A percentile compares a stretch with the other conserved stretches of the same genome.
Evolutionary conservation across 768 basidiomycete genomes (phyloP).

Genomic region (Cytidiella melzeri): DNA sequence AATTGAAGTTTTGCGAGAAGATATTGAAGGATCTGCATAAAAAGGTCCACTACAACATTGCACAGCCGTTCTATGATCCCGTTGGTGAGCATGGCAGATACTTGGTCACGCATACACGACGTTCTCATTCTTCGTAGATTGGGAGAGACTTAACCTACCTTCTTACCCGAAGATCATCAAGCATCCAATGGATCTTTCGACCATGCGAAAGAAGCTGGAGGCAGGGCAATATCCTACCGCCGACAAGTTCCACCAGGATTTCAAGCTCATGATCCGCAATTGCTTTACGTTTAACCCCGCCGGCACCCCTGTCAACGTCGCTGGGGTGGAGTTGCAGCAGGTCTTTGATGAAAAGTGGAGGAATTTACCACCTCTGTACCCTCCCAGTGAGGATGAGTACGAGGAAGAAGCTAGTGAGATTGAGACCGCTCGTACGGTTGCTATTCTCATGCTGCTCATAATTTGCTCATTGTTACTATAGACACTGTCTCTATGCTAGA

Average conservation of each 20-base stretch:
- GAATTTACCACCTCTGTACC: constrained; percentile 54
- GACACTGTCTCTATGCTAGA: constrained; percentile 76
- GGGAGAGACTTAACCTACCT: constrained; percentile 72
- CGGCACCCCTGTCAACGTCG: constrained; percentile 79
- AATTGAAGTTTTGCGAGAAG: constrained; percentile 78
- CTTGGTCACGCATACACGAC: background rate
- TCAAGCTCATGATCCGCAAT: constrained; percentile 92
- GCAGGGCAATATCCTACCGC: constrained; percentile 70
- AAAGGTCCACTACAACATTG: constrained; percentile 69
- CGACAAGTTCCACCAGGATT: constrained; percentile 80
- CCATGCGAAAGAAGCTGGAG: constrained; percentile 84
- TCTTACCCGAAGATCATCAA: constrained; percentile 84
- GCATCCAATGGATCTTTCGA: constrained; percentile 91
- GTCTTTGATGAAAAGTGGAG: constrained; percentile 94
- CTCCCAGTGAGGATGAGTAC: constrained; percentile 50
- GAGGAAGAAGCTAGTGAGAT: constrained; percentile 61
- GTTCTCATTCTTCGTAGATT: constrained; percentile 43
- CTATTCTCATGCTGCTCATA: constrained; percentile 4
- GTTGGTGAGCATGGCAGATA: constrained; percentile 58
- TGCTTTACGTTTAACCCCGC: constrained; percentile 90
- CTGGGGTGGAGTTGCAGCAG: constrained; percentile 78
- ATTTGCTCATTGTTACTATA: constrained; percentile 28
- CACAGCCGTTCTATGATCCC: constrained; percentile 87
- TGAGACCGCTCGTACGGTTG: constrained; percentile 57
- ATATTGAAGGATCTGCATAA: constrained; percentile 69